Evolutionary conservation across 2,329 filamentous ascomycete genomes (phyloP), one percentile per base, ranked within the genome.

Genomic region (Thielaviopsis ethacetica): DNA sequence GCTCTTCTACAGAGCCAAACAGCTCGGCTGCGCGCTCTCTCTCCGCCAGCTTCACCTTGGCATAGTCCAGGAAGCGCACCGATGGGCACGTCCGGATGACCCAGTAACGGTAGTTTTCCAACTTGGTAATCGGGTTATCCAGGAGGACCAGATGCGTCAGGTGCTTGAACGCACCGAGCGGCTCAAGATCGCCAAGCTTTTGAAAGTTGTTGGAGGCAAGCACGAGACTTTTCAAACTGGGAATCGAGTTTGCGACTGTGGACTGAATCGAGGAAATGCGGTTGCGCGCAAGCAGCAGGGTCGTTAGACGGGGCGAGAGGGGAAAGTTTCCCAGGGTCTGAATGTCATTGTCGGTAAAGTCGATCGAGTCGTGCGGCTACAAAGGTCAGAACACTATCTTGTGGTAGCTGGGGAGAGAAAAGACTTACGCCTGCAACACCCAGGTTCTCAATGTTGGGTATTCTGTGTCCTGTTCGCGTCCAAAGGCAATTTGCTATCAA

Each of bases 331-430:
- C 85, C 63, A 98, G 81, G 55, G 85, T 77, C 66, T 88, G 83
- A 68, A 98, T 91, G 72, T 96, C 91, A 72, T 98, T 98, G 77
- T 98, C 93, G 72, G 93, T 97, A 67, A 98, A 85, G 75, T 98
- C 93, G 77, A 98, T 94, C 64, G 88, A 84, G 76, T 97, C 93
- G 80, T 94, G 90, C 66, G 91, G 88, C 88, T 94, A 67, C 1
- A 53, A 6, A 51, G 9, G 26, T 27, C 15, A 13, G 52, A 51
- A n/a, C 26, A 24, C 13, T 34, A 34, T 26, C 24, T 26, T 10
- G 30, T 34, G n/a, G n/a, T n/a, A 53, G 24, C 17, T 9, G 22
- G 21, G 54, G 60, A 38, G 59, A 30, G 54, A 63, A 50, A 34
- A 58, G 55, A 82, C 85, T 69, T 75, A 95, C 89, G 69, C 88